phyloP scores from a whole-genome alignment of 306 rosid species.

The Ochetophila trinervis region DNA sequence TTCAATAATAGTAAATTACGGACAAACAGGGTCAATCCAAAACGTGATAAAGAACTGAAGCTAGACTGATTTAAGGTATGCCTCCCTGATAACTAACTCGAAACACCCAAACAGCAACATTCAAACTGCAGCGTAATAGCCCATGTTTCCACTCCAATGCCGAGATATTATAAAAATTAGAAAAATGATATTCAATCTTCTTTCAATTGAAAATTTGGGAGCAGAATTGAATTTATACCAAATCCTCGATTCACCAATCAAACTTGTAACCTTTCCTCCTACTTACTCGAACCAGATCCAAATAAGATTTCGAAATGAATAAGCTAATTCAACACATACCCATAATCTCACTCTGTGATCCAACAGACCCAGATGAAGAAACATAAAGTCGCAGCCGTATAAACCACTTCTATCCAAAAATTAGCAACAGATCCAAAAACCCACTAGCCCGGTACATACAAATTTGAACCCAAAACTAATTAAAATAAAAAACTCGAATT shows the following conservation, averaged over 20 bases:
- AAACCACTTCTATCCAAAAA: slow-evolving; percentile 2
- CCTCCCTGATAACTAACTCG: neutral
- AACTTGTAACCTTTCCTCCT: neutral
- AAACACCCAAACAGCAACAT: neutral
- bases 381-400: neutral
- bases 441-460: neutral
- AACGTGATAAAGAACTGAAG: neutral
- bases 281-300: slow-evolving; percentile 8
- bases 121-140: no score
- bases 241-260: neutral
- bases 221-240: neutral
- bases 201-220: neutral
- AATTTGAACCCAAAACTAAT: neutral
- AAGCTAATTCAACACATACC: slow-evolving; percentile 12
- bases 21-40: no score
- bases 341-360: slow-evolving; percentile 7
- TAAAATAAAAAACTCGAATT: slow-evolving; percentile 1
- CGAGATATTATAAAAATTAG: neutral
- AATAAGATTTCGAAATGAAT: neutral
- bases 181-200: neutral
- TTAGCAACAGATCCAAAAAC: slow-evolving; percentile 27
- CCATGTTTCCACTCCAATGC: neutral
- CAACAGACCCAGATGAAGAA: slow-evolving; percentile 2
- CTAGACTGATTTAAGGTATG: neutral
- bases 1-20: neutral